Conservation (phyloP, 1,139 yeast genomes). For the Debaryomycetaceae sp. region DNA sequence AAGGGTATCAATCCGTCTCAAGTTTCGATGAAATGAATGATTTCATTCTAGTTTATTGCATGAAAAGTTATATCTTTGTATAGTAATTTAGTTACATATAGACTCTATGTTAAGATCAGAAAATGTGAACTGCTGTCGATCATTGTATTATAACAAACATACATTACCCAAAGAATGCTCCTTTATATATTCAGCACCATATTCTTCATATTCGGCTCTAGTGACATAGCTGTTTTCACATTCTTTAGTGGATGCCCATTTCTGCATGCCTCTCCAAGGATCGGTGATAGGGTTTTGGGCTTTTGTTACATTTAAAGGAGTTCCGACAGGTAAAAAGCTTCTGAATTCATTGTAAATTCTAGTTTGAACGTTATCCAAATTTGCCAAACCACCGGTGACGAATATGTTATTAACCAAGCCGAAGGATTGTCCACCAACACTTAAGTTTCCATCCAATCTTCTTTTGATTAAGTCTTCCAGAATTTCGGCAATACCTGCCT, state of each 20-base stretch:
- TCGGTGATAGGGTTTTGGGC: conserved; percentile 72
- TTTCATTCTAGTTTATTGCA: not conserved
- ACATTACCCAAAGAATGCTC: conserved; percentile 82
- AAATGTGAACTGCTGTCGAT: not conserved
- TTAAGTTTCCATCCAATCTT: conserved; percentile 52
- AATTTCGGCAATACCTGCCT: conserved; percentile 83
- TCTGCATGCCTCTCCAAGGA: conserved; percentile 94
- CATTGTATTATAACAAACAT: conserved; percentile 20
- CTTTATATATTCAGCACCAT: conserved; percentile 84
- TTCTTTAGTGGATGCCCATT: conserved; percentile 58
- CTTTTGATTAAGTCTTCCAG: conserved; percentile 63
- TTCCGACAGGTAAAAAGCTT: conserved; percentile 65
- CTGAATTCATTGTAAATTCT: conserved; percentile 68
- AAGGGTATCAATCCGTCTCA: conserved; percentile 74
- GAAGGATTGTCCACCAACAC: conserved; percentile 53
- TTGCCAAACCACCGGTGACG: conserved; percentile 82
- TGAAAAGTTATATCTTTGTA: not conserved
- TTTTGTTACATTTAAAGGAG: conserved; percentile 55
- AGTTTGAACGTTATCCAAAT: conserved; percentile 60
- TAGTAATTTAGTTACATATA: not conserved
- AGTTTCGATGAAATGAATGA: conserved; percentile 11
- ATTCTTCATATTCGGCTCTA: conserved; percentile 74
- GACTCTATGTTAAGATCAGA: conserved; percentile 4
- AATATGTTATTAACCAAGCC: conserved; percentile 61
- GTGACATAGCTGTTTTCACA: conserved; percentile 54